phyloP scores from a whole-genome alignment of 2,329 filamentous ascomycete genomes.

The Trichoderma lentiforme region DNA sequence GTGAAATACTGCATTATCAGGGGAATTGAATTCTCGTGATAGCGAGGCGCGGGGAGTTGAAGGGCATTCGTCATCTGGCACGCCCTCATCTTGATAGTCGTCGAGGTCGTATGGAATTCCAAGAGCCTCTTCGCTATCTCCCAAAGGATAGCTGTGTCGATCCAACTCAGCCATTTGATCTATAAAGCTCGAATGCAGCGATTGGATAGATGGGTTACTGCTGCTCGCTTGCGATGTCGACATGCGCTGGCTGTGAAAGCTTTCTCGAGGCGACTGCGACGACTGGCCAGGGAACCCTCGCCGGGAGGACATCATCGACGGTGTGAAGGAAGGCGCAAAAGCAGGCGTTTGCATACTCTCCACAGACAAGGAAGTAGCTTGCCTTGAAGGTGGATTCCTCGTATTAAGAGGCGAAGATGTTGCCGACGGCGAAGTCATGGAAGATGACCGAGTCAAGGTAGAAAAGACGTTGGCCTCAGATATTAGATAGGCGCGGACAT shows the following conservation, averaged over 20 bases:
- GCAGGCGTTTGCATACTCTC: slow-evolving; percentile 25
- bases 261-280: slow-evolving; percentile 23
- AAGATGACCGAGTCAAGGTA: slow-evolving; percentile 54
- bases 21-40: slow-evolving; percentile 36
- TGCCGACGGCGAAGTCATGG: slow-evolving; percentile 42
- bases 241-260: slow-evolving; percentile 2
- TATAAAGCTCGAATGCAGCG: slow-evolving; percentile 27
- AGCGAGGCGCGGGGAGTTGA: slow-evolving; percentile 55
- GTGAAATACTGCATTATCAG: slow-evolving; percentile 31
- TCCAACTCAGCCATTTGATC: slow-evolving; percentile 24
- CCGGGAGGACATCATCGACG: neutral
- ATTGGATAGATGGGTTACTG: slow-evolving; percentile 26
- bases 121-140: slow-evolving; percentile 55
- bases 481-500: slow-evolving; percentile 62
- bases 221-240: slow-evolving; percentile 29
- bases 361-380: slow-evolving; percentile 30
- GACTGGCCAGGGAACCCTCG: neutral
- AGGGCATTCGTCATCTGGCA: slow-evolving; percentile 35
- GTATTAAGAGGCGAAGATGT: slow-evolving; percentile 52
- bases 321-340: slow-evolving; percentile 17
- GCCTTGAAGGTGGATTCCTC: slow-evolving; percentile 34
- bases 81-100: slow-evolving; percentile 33
- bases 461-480: slow-evolving; percentile 66
- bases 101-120: slow-evolving; percentile 54
- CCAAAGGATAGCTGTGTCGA: slow-evolving; percentile 30